phyloP scores from a whole-genome alignment of 495 filamentous ascomycete genomes.

The Paragyromitra xinjiangensis region DNA sequence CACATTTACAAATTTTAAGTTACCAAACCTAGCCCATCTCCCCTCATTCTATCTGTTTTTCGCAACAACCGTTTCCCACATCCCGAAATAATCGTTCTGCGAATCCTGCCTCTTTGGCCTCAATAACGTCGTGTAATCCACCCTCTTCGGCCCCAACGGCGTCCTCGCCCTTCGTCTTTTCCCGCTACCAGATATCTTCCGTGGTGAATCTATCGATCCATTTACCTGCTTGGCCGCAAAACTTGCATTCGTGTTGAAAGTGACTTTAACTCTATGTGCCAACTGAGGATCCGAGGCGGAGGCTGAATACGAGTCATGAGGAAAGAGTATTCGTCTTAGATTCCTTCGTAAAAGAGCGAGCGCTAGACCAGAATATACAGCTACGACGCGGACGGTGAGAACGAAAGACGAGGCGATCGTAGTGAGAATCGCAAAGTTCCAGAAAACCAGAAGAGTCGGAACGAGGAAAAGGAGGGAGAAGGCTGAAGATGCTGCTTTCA shows the following conservation, averaged over 20 bases:
- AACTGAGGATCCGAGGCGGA: neutral
- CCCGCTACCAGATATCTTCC: neutral
- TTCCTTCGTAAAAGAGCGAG: neutral
- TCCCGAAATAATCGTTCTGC: conserved; percentile 8
- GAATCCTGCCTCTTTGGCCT: conserved; percentile 15
- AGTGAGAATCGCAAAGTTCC: conserved; percentile 18
- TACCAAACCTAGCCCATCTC: neutral
- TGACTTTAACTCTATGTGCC: neutral
- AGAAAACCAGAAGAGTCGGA: neutral
- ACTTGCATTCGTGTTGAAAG: neutral
- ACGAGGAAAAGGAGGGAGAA: conserved; percentile 10
- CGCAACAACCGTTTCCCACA: conserved; percentile 9
- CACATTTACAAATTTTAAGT: neutral
- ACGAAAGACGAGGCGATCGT: conserved; percentile 12
- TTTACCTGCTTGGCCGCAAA: neutral
- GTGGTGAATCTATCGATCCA: neutral
- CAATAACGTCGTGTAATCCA: conserved; percentile 42
- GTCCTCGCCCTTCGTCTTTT: neutral
- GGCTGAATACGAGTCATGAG: neutral
- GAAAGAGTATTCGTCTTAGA: neutral
- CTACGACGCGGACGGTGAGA: neutral
- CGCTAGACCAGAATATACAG: neutral
- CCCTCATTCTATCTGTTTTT: neutral
- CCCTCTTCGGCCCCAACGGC: conserved; percentile 23
- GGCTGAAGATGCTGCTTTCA: neutral